A percentile compares a stretch with the other conserved stretches of the same genome.
These are phyloP conservation scores for Monosporozyma unispora DNA, from an alignment of 805 yeast genomes.

Conservation along the genomic window DNA sequence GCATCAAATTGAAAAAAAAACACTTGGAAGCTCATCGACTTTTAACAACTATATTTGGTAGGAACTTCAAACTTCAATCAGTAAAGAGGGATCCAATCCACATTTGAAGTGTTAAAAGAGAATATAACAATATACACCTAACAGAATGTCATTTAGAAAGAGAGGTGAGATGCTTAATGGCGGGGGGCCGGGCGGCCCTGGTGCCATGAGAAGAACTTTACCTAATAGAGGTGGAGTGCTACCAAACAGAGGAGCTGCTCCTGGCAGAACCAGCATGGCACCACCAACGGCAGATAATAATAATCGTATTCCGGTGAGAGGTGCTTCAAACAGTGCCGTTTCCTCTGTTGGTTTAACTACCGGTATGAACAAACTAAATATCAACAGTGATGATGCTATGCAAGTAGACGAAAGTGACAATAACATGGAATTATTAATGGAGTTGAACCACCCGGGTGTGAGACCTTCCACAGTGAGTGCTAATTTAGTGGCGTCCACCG, in stretches of 20 bases:
- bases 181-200: conserved; percentile 6
- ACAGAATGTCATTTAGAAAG: conserved; percentile 48
- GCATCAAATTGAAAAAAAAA: neutral
- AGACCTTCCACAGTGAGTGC: conserved; percentile 70
- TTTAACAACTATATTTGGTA: neutral
- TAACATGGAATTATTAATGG: neutral
- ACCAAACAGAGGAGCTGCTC: conserved; percentile 1
- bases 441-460: conserved; percentile 44
- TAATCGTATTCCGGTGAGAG: neutral
- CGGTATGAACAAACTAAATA: neutral
- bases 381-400: neutral
- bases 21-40: neutral
- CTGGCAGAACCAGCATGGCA: neutral
- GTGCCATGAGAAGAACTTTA: neutral
- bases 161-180: conserved; percentile 40
- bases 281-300: neutral
- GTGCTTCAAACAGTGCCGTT: neutral
- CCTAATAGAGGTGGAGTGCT: conserved; percentile 3
- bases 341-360: neutral
- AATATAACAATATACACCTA: neutral
- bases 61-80: too few relatives aligned
- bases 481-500: conserved; percentile 70
- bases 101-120: too few relatives aligned
- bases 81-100: too few relatives aligned
- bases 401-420: neutral